Percentiles rank a stretch among this genome's conserved stretches.
Evolutionary conservation across 331 rosid species (phyloP).

Genomic region (Malus hybrid): DNA sequence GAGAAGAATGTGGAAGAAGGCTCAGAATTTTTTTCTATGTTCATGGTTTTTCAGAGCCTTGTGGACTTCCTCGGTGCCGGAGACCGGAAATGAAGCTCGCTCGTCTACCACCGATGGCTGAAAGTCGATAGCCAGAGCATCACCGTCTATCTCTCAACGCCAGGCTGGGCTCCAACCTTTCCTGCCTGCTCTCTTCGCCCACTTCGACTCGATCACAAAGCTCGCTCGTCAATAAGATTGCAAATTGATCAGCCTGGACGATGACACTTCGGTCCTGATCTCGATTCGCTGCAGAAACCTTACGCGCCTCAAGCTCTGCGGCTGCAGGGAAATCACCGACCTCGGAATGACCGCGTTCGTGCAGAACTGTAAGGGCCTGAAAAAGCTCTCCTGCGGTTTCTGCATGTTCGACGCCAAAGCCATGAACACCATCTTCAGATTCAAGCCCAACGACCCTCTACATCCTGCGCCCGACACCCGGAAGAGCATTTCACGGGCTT

Average conservation of each 20-base stretch:
- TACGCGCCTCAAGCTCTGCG: slow-evolving; percentile 64
- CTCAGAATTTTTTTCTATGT: too few species aligned
- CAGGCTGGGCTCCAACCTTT: slow-evolving; percentile 29
- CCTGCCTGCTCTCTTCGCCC: slow-evolving; percentile 45
- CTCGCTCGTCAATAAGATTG: slow-evolving; percentile 66
- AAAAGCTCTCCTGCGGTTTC: slow-evolving; percentile 63
- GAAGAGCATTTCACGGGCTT: slow-evolving; percentile 86
- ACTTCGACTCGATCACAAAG: slow-evolving; percentile 66
- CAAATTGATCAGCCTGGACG: slow-evolving; percentile 45
- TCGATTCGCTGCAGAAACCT: slow-evolving; percentile 57
- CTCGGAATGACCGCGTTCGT: slow-evolving; percentile 49
- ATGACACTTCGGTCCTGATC: slow-evolving; percentile 49
- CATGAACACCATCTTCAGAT: slow-evolving; percentile 42
- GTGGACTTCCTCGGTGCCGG: slow-evolving; percentile 34
- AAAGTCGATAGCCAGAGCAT: slow-evolving; percentile 55
- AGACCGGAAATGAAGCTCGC: slow-evolving; percentile 55
- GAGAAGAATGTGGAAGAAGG: too few species aligned
- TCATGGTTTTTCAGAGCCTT: too few species aligned
- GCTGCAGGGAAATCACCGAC: slow-evolving; percentile 58
- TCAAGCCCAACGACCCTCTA: slow-evolving; percentile 69
- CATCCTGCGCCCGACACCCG: slow-evolving; percentile 78
- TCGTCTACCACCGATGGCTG: slow-evolving; percentile 57
- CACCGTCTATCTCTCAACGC: slow-evolving; percentile 51
- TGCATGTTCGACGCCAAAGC: slow-evolving; percentile 58
- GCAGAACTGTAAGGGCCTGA: slow-evolving; percentile 43